Evolutionary conservation across 495 filamentous ascomycete species (phyloP).

Genomic region (Neurospora sp.): DNA sequence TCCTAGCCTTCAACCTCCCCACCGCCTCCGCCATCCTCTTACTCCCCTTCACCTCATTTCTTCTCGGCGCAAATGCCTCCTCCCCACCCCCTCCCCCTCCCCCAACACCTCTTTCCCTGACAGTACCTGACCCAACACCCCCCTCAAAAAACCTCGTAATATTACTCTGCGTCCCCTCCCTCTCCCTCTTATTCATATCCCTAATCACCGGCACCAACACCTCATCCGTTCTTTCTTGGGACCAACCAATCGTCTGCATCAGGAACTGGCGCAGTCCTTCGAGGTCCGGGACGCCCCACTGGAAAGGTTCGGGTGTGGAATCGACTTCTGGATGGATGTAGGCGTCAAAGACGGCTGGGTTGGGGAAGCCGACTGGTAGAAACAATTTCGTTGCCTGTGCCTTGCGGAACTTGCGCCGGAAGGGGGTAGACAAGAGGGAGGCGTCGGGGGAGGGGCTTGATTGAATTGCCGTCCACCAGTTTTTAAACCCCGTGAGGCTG

Average conservation of each 20-base stretch:
- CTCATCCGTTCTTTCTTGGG: slow-evolving; percentile 81
- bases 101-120: no score
- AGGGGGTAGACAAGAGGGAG: slow-evolving; percentile 28
- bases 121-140: not conserved
- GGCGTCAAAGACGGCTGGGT: slow-evolving; percentile 56
- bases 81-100: slow-evolving; percentile 4
- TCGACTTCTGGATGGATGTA: slow-evolving; percentile 86
- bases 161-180: slow-evolving; percentile 89
- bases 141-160: slow-evolving; percentile 79
- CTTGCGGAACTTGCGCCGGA: slow-evolving; percentile 76
- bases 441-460: slow-evolving; percentile 40
- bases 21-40: slow-evolving; percentile 80
- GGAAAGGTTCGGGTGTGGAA: slow-evolving; percentile 61
- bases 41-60: slow-evolving; percentile 44
- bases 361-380: slow-evolving; percentile 68
- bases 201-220: slow-evolving; percentile 86
- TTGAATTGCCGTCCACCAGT: slow-evolving; percentile 83
- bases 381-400: slow-evolving; percentile 71
- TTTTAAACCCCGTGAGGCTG: slow-evolving; percentile 54
- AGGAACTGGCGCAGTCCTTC: slow-evolving; percentile 70
- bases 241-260: slow-evolving; percentile 92
- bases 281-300: slow-evolving; percentile 92
- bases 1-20: slow-evolving; percentile 46
- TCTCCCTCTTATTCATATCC: slow-evolving; percentile 81
- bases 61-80: slow-evolving; percentile 71